Evolutionary conservation across 345 rosid genomes (phyloP), one percentile per base, ranked within the genome.

Genomic region (Linum trigynum): DNA sequence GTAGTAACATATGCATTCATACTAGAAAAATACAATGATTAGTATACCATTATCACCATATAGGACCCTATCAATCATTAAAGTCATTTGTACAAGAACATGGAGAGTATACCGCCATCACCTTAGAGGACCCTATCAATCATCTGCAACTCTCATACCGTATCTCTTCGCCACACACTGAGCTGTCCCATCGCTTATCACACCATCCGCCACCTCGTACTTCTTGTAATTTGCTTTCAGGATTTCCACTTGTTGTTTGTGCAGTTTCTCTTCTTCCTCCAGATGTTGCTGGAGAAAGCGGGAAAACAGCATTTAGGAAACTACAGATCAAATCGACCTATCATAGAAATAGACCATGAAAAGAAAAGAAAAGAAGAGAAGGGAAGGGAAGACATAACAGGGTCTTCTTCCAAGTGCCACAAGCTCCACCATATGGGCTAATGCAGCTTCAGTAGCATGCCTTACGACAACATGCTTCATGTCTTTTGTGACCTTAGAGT

Each of bases 241-340:
- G 32, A 57, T 6, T 67, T 85, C 86, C 6, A 10, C 61, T 68
- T 94, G 97, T 71, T 78, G 83, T 16, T 73, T 74, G 0, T 80
- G 78, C 12, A 90, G 83, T 80, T 84, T 79, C 70, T 80, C 84
- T 74, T 85, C 95, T 48, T 72, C 71, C 2, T 58, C 83, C 60
- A 84, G 14, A 70, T 80, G 92, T 40, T 67, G 35, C 98, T 92
- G 42, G 36, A 32, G 16, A 61, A 61, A 9, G 38, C 35, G 36
- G 32, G 32, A 23, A 23, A 23, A 23, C 32, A 23, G 32, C 39
- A 63, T 39, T 61, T 15, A 43, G 3, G 42, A 4, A 41, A 61
- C 38, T 70, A 45, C 50, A 61, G 6, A 64, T 68, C 39, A 41
- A 48, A 37, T 67, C 32, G 7, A 38, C 2, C 57, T 65, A 65